These are phyloP conservation scores for Aspergillus bombycis DNA, from an alignment of 2,329 filamentous ascomycete genomes.

Conservation along the genomic window DNA sequence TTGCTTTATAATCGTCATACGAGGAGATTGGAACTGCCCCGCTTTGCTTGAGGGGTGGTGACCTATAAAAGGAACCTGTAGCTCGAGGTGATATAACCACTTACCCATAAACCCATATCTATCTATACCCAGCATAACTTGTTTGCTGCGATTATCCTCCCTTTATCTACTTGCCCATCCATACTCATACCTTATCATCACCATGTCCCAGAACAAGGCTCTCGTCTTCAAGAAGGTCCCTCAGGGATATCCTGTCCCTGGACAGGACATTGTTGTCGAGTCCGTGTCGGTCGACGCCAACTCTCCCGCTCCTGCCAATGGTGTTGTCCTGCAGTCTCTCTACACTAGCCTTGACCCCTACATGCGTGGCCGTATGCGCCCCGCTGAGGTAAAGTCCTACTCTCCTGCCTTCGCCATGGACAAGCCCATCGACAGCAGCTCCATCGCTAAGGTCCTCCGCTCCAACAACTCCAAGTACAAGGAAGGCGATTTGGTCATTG, in stretches of 20 bases:
- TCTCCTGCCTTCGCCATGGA: slow-evolving; percentile 63
- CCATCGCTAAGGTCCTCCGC: slow-evolving; percentile 71
- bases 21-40: slow-evolving; percentile 22
- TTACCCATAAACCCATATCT: not conserved
- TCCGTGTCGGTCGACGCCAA: slow-evolving; percentile 66
- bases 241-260: slow-evolving; percentile 66
- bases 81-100: not conserved
- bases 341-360: slow-evolving; percentile 84
- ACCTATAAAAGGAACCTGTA: not conserved
- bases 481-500: slow-evolving; percentile 68
- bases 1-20: slow-evolving; percentile 27
- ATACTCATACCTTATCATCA: slow-evolving; percentile 16
- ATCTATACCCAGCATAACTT: not conserved
- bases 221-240: slow-evolving; percentile 75
- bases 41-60: slow-evolving; percentile 10
- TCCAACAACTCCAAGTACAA: slow-evolving; percentile 66
- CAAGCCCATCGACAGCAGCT: slow-evolving; percentile 66
- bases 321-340: slow-evolving; percentile 70
- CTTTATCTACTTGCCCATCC: not conserved
- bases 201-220: slow-evolving; percentile 65
- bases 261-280: slow-evolving; percentile 72
- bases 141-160: not conserved
- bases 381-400: slow-evolving; percentile 68
- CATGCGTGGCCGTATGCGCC: slow-evolving; percentile 77
- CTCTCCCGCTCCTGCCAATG: slow-evolving; percentile 61